A percentile compares a stretch with the other conserved stretches of the same genome.
Conservation (phyloP, 2,329 filamentous ascomycete species). For the Epichloe elymi region DNA sequence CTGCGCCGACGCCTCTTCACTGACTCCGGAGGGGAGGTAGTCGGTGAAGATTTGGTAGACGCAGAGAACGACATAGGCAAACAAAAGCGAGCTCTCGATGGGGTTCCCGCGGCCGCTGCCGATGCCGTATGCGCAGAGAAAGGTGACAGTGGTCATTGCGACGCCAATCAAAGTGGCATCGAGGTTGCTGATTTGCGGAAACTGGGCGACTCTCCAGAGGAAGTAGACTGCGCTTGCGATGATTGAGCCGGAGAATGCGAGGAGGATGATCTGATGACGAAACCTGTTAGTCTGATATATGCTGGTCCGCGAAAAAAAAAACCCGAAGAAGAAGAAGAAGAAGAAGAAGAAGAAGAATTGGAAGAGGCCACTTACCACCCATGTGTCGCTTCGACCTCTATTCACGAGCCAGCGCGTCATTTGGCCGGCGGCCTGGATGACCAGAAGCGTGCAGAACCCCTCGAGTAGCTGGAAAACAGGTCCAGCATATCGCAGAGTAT, state of each 20-base stretch:
- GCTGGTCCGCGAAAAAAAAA: background rate
- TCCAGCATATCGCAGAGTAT: conserved; percentile 74
- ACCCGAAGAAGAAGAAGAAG: too few relatives aligned
- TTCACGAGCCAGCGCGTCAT: conserved; percentile 94
- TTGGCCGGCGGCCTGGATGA: conserved; percentile 90
- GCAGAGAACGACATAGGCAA: conserved; percentile 95
- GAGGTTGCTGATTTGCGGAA: conserved; percentile 83
- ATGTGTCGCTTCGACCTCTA: conserved; percentile 81
- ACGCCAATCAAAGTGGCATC: conserved; percentile 89
- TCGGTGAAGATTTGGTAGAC: conserved; percentile 99
- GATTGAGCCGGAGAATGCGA: conserved; percentile 78
- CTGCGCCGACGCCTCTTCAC: conserved; percentile 41
- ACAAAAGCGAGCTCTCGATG: conserved; percentile 86
- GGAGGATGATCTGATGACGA: conserved; percentile 60
- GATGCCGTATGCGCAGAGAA: conserved; percentile 88
- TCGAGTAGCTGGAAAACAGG: conserved; percentile 90
- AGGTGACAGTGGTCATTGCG: conserved; percentile 82
- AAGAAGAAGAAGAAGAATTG: background rate
- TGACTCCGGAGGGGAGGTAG: conserved; percentile 59
- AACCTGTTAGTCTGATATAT: conserved; percentile 19
- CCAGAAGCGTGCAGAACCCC: conserved; percentile 89
- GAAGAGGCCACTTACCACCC: conserved; percentile 58
- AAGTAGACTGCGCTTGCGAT: conserved; percentile 94
- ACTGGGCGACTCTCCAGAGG: conserved; percentile 85
- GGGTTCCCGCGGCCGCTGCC: conserved; percentile 88